Percentiles rank a stretch among this genome's conserved stretches.
These are phyloP conservation scores for Cafeteria roenbergensis DNA, from an alignment of 108 stramenopile species.

Conservation along the genomic window DNA sequence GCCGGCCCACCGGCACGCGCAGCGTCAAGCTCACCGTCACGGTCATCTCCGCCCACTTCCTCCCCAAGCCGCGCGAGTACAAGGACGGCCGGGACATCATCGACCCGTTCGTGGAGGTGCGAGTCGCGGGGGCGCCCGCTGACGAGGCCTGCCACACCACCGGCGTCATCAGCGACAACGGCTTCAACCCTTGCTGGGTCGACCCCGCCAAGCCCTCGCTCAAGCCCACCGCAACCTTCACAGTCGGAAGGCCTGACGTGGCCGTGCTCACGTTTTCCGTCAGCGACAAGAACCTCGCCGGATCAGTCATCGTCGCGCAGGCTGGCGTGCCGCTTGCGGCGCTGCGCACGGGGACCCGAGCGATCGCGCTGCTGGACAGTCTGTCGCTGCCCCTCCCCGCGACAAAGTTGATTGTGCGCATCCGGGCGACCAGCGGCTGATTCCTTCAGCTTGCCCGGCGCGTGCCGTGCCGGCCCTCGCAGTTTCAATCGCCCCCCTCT, in stretches of 20 bases:
- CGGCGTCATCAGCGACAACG: constrained; percentile 30
- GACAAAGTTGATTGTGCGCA: too few species aligned
- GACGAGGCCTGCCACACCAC: constrained; percentile 2
- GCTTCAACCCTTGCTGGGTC: constrained; percentile 42
- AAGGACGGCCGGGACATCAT: constrained; percentile 33
- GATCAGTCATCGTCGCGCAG: too few species aligned
- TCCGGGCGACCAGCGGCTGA: too few species aligned
- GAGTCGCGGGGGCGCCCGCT: constrained; percentile 3
- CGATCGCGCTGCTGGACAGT: too few species aligned
- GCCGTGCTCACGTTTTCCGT: constrained; percentile 33
- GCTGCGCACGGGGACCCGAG: too few species aligned
- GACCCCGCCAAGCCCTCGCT: constrained; percentile 8
- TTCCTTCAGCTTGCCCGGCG: too few species aligned
- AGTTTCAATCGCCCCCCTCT: too few species aligned
- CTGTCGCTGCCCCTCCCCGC: too few species aligned
- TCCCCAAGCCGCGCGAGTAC: constrained; percentile 36
- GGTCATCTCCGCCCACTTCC: constrained; percentile 17
- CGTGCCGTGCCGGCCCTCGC: too few species aligned
- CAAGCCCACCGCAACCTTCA: constrained; percentile 2
- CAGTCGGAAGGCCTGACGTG: constrained; percentile 19
- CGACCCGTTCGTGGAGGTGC: constrained; percentile 38
- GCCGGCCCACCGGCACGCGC: background rate
- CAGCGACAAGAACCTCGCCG: constrained; percentile 30
- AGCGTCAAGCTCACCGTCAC: background rate
- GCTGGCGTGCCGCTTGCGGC: too few species aligned